Evolutionary conservation across 169 alveolate genomes (phyloP).

Genomic region (Eimeria praecox): DNA sequence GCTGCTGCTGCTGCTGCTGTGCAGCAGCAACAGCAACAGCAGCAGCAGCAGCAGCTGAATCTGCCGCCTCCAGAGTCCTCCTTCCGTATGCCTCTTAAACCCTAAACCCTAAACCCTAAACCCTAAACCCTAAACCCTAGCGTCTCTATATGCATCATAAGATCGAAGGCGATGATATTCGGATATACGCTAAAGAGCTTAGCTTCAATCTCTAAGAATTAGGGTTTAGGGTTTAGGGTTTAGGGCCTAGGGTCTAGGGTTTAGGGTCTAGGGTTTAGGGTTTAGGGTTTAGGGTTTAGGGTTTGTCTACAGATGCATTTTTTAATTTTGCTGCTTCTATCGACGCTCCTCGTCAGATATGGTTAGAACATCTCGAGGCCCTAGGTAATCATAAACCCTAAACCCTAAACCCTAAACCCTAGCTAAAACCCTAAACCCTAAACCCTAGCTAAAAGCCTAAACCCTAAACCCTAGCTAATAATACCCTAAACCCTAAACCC

Average conservation of each 20-base stretch:
- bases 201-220: neutral
- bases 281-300: constrained; percentile 32
- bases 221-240: constrained; percentile 25
- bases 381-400: constrained; percentile 2
- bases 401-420: constrained; percentile 7
- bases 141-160: neutral
- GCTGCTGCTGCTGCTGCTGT: neutral
- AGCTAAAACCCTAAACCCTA: neutral
- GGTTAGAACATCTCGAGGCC: neutral
- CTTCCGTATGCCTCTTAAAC: neutral
- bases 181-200: neutral
- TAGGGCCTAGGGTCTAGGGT: constrained; percentile 6
- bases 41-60: neutral
- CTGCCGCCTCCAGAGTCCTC: neutral
- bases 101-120: neutral
- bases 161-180: neutral
- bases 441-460: too few species aligned
- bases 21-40: neutral
- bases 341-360: neutral
- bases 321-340: neutral
- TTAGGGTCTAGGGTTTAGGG: neutral
- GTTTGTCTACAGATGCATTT: constrained; percentile 30
- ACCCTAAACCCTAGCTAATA: neutral
- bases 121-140: neutral
- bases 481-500: too few species aligned